These are phyloP conservation scores for Cutaneotrichosporon dermatis DNA, from an alignment of 1,284 basidiomycete genomes.

Conservation along the genomic window DNA sequence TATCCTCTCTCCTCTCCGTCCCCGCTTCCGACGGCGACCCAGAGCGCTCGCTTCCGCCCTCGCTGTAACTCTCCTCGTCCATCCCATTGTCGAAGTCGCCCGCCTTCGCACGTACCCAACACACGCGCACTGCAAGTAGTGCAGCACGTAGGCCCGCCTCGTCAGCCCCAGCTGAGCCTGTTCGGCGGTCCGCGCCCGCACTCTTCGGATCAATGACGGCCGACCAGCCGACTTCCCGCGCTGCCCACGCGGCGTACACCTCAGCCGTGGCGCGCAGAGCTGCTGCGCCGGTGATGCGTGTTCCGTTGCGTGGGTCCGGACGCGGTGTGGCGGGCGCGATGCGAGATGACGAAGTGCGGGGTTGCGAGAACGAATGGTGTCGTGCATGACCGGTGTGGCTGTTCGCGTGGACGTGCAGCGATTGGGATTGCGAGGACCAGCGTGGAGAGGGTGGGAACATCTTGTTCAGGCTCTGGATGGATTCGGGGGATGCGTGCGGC, in stretches of 20 bases:
- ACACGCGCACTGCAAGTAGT: conserved; percentile 38
- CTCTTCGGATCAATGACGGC: conserved; percentile 44
- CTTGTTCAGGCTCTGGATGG: neutral
- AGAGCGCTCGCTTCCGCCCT: conserved; percentile 28
- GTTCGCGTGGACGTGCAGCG: neutral
- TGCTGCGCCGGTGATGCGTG: conserved; percentile 26
- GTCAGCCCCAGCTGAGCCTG: conserved; percentile 40
- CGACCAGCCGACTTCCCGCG: conserved; percentile 48
- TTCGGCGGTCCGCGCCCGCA: conserved; percentile 32
- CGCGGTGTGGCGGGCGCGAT: conserved; percentile 9
- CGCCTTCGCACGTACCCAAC: conserved; percentile 40
- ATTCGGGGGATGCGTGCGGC: conserved; percentile 5
- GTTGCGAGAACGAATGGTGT: too few species aligned
- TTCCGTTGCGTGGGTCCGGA: neutral
- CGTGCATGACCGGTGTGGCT: neutral
- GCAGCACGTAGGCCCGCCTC: conserved; percentile 43
- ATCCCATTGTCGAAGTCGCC: neutral
- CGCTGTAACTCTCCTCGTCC: conserved; percentile 19
- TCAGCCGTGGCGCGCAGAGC: conserved; percentile 45
- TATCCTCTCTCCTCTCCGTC: too few species aligned
- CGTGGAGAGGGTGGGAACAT: neutral
- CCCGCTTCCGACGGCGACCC: too few species aligned
- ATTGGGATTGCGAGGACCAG: neutral
- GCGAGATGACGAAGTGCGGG: neutral
- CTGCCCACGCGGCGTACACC: conserved; percentile 47